phyloP scores from a whole-genome alignment of 2,329 filamentous ascomycete genomes.

The Colletotrichum sp. region DNA sequence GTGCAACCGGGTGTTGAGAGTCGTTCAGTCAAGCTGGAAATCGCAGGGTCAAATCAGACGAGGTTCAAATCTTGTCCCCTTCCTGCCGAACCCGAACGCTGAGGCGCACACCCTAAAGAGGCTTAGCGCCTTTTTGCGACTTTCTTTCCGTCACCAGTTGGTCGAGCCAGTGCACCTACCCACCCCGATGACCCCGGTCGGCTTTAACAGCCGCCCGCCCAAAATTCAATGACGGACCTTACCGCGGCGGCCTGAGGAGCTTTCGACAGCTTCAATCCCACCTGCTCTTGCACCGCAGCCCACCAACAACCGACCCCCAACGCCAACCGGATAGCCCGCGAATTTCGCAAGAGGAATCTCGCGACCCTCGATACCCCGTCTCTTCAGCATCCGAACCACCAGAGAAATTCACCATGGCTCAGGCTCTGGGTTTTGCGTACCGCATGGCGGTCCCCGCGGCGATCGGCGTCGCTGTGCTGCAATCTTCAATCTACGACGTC shows the following conservation, averaged over 20 bases:
- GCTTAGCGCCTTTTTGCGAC: conserved; percentile 30
- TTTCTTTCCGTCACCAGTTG: conserved; percentile 16
- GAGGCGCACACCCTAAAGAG: conserved; percentile 28
- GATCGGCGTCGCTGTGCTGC: conserved; percentile 69
- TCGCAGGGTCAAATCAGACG: conserved; percentile 19
- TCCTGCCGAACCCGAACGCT: conserved; percentile 25
- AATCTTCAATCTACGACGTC: conserved; percentile 94
- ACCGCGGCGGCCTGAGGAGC: conserved; percentile 15
- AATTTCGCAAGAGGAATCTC: neutral
- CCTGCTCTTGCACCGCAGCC: neutral
- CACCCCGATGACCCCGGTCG: conserved; percentile 9
- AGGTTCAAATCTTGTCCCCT: conserved; percentile 33
- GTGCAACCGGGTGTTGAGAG: neutral
- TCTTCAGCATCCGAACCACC: neutral
- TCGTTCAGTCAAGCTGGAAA: neutral
- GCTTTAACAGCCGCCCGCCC: neutral
- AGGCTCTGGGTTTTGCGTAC: conserved; percentile 67
- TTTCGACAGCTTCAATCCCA: conserved; percentile 18
- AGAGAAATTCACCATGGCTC: conserved; percentile 38
- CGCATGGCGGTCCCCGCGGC: conserved; percentile 76
- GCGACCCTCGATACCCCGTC: neutral
- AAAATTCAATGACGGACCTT: conserved; percentile 23
- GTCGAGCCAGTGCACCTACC: conserved; percentile 4
- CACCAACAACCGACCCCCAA: neutral
- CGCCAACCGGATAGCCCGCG: conserved; percentile 9